Percentiles rank a stretch among this genome's conserved stretches.
Conservation (phyloP, 139 green algal species). For the Asterochloris sp. region DNA sequence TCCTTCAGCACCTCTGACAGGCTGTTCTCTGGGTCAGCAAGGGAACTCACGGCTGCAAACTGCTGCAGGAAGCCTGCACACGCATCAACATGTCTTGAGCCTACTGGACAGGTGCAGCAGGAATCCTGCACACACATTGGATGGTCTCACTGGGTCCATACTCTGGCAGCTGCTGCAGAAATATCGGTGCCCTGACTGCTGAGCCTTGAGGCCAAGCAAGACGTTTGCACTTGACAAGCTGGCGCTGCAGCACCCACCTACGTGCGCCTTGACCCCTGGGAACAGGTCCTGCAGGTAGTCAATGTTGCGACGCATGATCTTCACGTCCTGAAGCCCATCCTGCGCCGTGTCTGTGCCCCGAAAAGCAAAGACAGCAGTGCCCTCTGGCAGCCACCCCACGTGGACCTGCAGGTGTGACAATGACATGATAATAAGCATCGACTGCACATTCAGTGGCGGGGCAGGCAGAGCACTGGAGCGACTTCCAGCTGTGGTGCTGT, state of each 20-base stretch:
- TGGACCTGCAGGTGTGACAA: slow-evolving; percentile 22
- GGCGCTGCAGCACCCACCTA: slow-evolving; percentile 3
- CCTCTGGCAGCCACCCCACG: slow-evolving; percentile 26
- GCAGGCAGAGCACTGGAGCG: too few species aligned
- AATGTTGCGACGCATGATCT: slow-evolving; percentile 20
- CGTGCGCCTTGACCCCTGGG: slow-evolving; percentile 25
- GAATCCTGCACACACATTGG: background rate
- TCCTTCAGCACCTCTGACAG: slow-evolving; percentile 23
- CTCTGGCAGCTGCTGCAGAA: background rate
- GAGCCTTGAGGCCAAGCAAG: too few species aligned
- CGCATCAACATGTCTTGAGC: too few species aligned
- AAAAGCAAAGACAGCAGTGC: slow-evolving; percentile 34
- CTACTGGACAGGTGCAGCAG: too few species aligned
- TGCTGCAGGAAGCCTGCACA: slow-evolving; percentile 34
- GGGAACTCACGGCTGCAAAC: slow-evolving; percentile 20
- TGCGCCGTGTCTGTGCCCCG: slow-evolving; percentile 26
- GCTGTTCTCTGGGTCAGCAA: slow-evolving; percentile 3
- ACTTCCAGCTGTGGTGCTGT: too few species aligned
- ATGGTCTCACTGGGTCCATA: too few species aligned
- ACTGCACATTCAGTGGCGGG: too few species aligned
- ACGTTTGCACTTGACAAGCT: too few species aligned
- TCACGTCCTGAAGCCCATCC: slow-evolving; percentile 28
- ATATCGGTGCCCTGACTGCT: too few species aligned
- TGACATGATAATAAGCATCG: too few species aligned
- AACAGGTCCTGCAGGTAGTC: slow-evolving; percentile 26